These are phyloP conservation scores for Pseudoneurospora amorphoporcata DNA, from an alignment of 495 filamentous ascomycete genomes.

Conservation along the genomic window DNA sequence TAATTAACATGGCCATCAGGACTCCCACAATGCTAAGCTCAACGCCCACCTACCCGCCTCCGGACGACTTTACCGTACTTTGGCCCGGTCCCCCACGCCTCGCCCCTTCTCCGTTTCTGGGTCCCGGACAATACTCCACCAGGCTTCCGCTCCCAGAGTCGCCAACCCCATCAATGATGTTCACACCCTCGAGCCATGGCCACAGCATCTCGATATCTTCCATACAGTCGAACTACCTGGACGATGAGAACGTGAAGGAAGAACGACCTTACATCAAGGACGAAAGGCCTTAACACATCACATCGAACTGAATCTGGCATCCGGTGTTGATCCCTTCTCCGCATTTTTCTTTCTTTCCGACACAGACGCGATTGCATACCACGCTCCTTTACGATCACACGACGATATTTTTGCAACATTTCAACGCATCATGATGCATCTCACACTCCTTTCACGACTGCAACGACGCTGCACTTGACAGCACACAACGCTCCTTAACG, in stretches of 20 bases:
- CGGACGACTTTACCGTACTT: slow-evolving; percentile 19
- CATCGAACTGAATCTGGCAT: not conserved
- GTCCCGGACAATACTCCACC: slow-evolving; percentile 22
- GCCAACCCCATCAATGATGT: slow-evolving; percentile 16
- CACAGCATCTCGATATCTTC: slow-evolving; percentile 21
- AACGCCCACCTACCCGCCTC: slow-evolving; percentile 23
- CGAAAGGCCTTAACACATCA: slow-evolving; percentile 10
- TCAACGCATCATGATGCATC: slow-evolving; percentile 19
- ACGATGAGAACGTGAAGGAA: slow-evolving; percentile 18
- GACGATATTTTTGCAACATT: slow-evolving; percentile 21
- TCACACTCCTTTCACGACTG: slow-evolving; percentile 32
- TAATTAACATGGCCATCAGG: slow-evolving; percentile 41
- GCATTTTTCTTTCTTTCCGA: slow-evolving; percentile 16
- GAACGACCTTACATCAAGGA: slow-evolving; percentile 12
- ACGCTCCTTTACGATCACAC: slow-evolving; percentile 36
- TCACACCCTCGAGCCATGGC: slow-evolving; percentile 19
- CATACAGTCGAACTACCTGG: slow-evolving; percentile 8
- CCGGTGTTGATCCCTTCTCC: slow-evolving; percentile 9
- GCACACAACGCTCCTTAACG: not conserved
- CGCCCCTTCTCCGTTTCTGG: slow-evolving; percentile 28
- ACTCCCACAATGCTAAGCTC: slow-evolving; percentile 28
- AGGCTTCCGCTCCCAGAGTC: slow-evolving; percentile 27
- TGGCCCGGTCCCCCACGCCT: slow-evolving; percentile 12
- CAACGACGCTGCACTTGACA: slow-evolving; percentile 20
- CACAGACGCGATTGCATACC: slow-evolving; percentile 41